Base-by-base conservation (phyloP, 2,329 filamentous ascomycete genomes). In the Juglanconis sp. region DNA sequence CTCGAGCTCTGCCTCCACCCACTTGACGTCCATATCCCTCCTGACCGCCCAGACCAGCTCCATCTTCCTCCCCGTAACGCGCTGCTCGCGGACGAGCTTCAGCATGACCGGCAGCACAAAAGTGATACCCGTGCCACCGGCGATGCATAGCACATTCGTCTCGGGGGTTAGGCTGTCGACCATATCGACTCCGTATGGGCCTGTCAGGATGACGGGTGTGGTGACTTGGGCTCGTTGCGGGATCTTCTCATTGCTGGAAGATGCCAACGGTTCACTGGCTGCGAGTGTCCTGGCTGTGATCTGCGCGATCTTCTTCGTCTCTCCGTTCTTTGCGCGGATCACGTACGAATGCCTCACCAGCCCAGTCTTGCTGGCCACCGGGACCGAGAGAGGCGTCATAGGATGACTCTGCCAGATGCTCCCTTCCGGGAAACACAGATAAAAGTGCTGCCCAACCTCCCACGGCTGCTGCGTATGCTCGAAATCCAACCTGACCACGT, bases 401-500 rank as follows among this genome's bases (percentile, higher is more conserved):
- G 88, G 88, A 67, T 91, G 88, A 0, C 85, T 86, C 71, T 91
- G 87, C 86, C 87, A 90, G 66, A 91, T 80, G 66, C 81, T 87
- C 36, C 84, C 76, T 62, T 87, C 81, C 0, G 85, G 77, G 66
- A 91, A 91, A 70, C 82, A 88, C 15, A 91, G 76, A 67, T 85
- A 91, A 70, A 89, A 91, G 68, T 91, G 89, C 71, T 91, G 85
- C 9, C 89, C 88, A 11, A 88, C 75, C 11, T 77, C 74, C 87
- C 88, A 91, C 0, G 81, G 70, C 34, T 80, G 78, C 55, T 88
- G 85, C 2, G 78, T 70, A 64, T 89, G 85, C 1, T 81, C 73
- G 61, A 91, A 85, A 57, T 91, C 87, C 4, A 92, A 73, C 1
- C 88, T 80, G 1, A 91, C 74, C 0, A 91, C 79, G 61, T 86